phyloP scores from a whole-genome alignment of 1,139 yeast genomes.

The Yamadazyma sp. region DNA sequence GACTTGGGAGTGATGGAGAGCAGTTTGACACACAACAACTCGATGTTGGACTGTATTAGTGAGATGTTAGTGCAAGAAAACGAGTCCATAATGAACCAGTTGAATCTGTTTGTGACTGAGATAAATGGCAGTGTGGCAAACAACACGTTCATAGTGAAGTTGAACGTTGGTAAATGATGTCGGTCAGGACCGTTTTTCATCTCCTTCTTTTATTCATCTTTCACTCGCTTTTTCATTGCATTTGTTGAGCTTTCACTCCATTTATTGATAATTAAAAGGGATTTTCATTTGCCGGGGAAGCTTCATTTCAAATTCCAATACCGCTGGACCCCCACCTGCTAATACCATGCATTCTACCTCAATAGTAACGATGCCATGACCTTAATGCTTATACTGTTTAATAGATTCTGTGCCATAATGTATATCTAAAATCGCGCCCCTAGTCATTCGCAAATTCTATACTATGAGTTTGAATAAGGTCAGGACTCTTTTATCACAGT shows the following conservation, averaged over 20 bases:
- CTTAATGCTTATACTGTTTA: neutral
- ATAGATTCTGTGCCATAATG: too few species aligned
- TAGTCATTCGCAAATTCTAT: neutral
- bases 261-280: too few species aligned
- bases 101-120: slow-evolving; percentile 10
- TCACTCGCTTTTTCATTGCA: too few species aligned
- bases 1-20: slow-evolving; percentile 8
- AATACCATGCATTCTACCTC: too few species aligned
- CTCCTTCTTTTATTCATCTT: neutral
- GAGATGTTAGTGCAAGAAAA: slow-evolving; percentile 18
- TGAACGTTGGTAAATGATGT: neutral
- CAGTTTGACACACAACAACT: slow-evolving; percentile 9
- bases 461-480: slow-evolving; percentile 11
- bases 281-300: too few species aligned
- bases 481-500: slow-evolving; percentile 29
- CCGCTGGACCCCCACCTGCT: neutral
- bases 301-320: too few species aligned
- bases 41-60: slow-evolving; percentile 16
- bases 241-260: too few species aligned
- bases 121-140: slow-evolving; percentile 12
- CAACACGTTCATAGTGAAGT: slow-evolving; percentile 12
- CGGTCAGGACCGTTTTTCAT: neutral
- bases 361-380: neutral
- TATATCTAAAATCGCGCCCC: neutral
- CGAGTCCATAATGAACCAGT: slow-evolving; percentile 10